phyloP scores from a whole-genome alignment of 331 rosid species.

The Prunus yedoensis region DNA sequence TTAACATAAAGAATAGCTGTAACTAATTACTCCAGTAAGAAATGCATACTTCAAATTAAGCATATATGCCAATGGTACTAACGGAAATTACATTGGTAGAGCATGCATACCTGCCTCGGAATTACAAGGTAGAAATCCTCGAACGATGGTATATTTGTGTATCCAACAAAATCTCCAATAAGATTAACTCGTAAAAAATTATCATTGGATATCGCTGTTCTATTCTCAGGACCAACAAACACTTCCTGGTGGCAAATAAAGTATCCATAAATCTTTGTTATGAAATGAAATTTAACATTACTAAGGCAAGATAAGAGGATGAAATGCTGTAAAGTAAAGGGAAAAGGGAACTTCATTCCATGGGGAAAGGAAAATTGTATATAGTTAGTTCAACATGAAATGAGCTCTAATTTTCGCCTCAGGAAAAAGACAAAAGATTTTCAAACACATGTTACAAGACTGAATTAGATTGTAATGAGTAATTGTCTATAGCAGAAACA shows the following conservation, averaged over 20 bases:
- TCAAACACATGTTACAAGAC: neutral
- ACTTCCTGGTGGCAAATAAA: conserved; percentile 55
- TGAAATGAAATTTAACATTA: neutral
- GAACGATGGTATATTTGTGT: conserved; percentile 75
- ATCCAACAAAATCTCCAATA: conserved; percentile 88
- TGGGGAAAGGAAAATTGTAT: neutral
- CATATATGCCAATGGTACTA: neutral
- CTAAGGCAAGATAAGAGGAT: neutral
- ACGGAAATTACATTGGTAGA: neutral
- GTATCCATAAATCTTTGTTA: neutral
- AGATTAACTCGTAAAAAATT: conserved; percentile 76
- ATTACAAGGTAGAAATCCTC: conserved; percentile 88
- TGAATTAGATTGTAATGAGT: conserved; percentile 5
- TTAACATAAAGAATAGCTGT: neutral
- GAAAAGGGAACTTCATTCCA: neutral
- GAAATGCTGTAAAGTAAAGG: neutral
- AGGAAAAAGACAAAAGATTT: neutral
- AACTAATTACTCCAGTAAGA: neutral
- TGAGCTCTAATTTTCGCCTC: neutral
- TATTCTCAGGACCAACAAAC: conserved; percentile 80
- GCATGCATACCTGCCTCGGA: conserved; percentile 73
- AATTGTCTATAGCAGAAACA: conserved; percentile 10
- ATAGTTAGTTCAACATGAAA: neutral
- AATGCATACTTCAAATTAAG: conserved; percentile 30
- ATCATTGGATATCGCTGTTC: conserved; percentile 65